Base-by-base conservation (phyloP, 371 early-diverging fungal genomes). In the Vavraia culicis region DNA sequence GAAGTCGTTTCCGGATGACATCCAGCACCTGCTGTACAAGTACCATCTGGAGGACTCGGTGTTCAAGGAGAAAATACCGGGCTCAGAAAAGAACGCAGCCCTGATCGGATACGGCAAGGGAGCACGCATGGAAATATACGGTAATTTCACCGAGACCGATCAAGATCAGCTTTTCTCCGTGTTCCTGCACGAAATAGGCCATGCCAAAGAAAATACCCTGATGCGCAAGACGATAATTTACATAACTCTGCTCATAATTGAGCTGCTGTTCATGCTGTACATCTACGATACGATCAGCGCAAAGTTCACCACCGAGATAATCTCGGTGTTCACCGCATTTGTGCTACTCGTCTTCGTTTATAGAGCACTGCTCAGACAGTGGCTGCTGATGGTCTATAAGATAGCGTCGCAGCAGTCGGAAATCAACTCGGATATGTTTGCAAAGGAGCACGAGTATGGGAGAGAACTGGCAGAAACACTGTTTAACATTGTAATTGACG, bases 141-240 rank as follows among this genome's bases (percentile, higher is more conserved):
- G 68, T 39, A 40, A 64, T 34, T 21, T 53, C 11, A 38, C 49
- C 14, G 19, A 48, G 4, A 36, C 60, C 18, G 20, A 19, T 13
- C 13, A 37, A 15, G 36, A 41, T 1, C 41, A 62, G 36, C 15
- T 60, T 18, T 51, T 62, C 22, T 47, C 68, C 0, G 42, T 68
- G 33, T 20, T 68, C 10, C 27, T 68, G n/a, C 68, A 68, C 27
- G 68, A 68, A 31, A 55, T 64, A 27, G 68, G 64, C 0, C 68
- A 68, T 58, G 55, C 64, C 9, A 19, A 53, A 14, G 52, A 64
- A 20, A 37, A 52, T 36, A 59, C 54, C 32, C 31, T 68, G 4
- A 10, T 55, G 16, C 57, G 55, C 41, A 68, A 68, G 39, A 36
- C 58, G 13, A 32, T 39, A 5, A 44, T 56, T 3, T 58, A 62